These are phyloP conservation scores for Phalaenopsis hybrid DNA, from an alignment of 116 monocot genomes.

Conservation along the genomic window DNA sequence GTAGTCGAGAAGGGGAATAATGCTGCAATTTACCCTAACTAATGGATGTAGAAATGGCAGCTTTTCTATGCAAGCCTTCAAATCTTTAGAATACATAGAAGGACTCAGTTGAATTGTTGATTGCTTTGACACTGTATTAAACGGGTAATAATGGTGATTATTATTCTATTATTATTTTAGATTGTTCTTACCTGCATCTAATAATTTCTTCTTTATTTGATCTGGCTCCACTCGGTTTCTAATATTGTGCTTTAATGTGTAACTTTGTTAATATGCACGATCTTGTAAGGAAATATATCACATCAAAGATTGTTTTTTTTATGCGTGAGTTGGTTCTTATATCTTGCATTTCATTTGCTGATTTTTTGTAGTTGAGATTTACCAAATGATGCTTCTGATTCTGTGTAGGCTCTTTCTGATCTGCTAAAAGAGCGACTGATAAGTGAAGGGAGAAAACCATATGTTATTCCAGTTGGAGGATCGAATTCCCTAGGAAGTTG, in stretches of 20 bases:
- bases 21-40: no score
- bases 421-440: constrained; percentile 55
- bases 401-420: constrained; percentile 59
- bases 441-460: constrained; percentile 82
- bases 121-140: not conserved
- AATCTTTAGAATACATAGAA: not conserved
- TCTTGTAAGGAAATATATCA: not conserved
- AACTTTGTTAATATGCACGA: not conserved
- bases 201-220: not conserved
- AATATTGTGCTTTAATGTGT: not conserved
- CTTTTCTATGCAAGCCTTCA: no score
- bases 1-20: no score
- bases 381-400: not conserved
- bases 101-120: not conserved
- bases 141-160: not conserved
- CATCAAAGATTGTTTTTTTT: not conserved
- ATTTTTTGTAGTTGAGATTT: not conserved
- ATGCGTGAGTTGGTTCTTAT: not conserved
- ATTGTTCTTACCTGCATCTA: not conserved
- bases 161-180: not conserved
- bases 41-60: no score
- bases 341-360: not conserved
- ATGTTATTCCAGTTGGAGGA: constrained; percentile 96
- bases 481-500: constrained; percentile 97
- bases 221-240: not conserved